These are phyloP conservation scores for Dendrocalamus latiflorus DNA, from an alignment of 202 grass and related monocot genomes.

Conservation along the genomic window DNA sequence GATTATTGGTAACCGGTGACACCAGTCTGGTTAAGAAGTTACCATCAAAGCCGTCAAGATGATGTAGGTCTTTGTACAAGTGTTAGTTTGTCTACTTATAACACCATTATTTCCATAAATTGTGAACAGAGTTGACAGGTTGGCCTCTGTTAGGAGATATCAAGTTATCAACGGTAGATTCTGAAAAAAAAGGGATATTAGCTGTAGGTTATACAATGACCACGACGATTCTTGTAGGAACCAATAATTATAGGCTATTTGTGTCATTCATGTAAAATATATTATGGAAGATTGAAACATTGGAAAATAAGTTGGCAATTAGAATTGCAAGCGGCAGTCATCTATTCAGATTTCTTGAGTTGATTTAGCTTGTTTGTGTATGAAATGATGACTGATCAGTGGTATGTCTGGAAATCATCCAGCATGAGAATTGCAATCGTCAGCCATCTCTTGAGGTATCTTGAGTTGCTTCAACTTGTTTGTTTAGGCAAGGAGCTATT, in stretches of 20 bases:
- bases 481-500: background rate
- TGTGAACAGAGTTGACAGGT: background rate
- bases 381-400: background rate
- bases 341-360: background rate
- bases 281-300: background rate
- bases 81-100: background rate
- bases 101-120: constrained; percentile 15
- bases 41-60: constrained; percentile 37
- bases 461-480: background rate
- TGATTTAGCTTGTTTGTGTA: background rate
- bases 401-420: background rate
- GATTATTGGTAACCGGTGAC: too few relatives aligned
- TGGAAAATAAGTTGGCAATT: constrained; percentile 28
- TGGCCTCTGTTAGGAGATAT: constrained; percentile 13
- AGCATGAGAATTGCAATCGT: background rate
- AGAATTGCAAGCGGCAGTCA: background rate
- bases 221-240: constrained; percentile 5
- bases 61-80: constrained; percentile 12
- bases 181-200: background rate
- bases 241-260: constrained; percentile 13
- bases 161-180: constrained; percentile 6
- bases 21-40: constrained; percentile 44
- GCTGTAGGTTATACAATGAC: constrained; percentile 13
- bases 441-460: background rate
- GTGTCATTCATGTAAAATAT: constrained; percentile 31